Conservation (phyloP, 164 flowering plant genomes). For the Echeveria elegans region DNA sequence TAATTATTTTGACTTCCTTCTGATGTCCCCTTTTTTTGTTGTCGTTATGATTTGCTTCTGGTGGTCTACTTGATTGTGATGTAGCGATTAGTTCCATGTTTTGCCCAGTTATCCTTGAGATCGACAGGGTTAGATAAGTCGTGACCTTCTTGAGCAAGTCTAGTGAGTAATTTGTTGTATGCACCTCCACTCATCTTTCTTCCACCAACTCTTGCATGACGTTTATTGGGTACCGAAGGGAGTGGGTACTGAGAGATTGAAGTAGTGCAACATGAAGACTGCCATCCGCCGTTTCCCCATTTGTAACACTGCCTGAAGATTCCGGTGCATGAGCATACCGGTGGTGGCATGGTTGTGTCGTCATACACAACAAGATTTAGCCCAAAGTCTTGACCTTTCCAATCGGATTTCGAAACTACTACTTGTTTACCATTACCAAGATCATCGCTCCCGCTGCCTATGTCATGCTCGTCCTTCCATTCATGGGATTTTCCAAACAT, state of each 20-base stretch:
- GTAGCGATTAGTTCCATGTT: constrained; percentile 73
- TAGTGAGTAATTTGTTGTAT: constrained; percentile 49
- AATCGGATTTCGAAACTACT: constrained; percentile 42
- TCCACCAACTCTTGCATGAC: constrained; percentile 69
- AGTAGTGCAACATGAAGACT: constrained; percentile 73
- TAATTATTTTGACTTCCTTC: background rate
- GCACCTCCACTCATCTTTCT: constrained; percentile 79
- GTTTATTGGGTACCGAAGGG: constrained; percentile 61
- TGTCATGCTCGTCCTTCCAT: constrained; percentile 36
- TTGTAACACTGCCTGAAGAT: constrained; percentile 58
- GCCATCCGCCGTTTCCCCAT: constrained; percentile 89
- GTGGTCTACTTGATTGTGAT: constrained; percentile 50
- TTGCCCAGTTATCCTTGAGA: constrained; percentile 72
- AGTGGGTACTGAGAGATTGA: constrained; percentile 59
- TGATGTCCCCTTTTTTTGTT: background rate
- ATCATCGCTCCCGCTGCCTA: constrained; percentile 28
- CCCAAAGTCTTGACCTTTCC: constrained; percentile 70
- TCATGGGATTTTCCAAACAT: constrained; percentile 34
- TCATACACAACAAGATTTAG: constrained; percentile 62
- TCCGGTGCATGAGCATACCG: constrained; percentile 73
- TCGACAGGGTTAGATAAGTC: constrained; percentile 54
- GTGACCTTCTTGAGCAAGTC: constrained; percentile 61
- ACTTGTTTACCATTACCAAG: constrained; percentile 31
- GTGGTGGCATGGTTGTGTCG: constrained; percentile 63
- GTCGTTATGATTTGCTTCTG: no score